Base-by-base conservation (phyloP, 306 rosid species). In the Glycyrrhiza uralensis region DNA sequence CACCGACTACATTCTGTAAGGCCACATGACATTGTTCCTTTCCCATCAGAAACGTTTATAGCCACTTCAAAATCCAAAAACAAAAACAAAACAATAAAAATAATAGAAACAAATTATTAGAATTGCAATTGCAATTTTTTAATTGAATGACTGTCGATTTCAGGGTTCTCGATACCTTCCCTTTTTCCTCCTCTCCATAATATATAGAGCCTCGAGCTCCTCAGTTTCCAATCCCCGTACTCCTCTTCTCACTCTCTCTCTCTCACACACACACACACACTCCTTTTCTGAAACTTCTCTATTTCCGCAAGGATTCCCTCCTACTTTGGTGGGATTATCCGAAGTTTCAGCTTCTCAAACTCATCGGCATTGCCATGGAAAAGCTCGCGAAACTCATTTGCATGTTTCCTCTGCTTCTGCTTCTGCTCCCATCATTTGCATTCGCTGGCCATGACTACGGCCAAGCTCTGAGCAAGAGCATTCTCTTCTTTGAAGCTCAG, bases 401-500 rank as follows among this genome's bases (percentile, higher is more conserved):
- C 30, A 33, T 89, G 70, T 77, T 73, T 41, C 60, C 86, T 46
- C 19, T 91, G 78, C 14, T 84, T 66, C 61, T 90, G 14, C 41
- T 81, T 35, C 38, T 91, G 1, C 66, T 81, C 1, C 35, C 88
- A 23, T 78, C 87, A 38, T 47, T 78, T 12, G 80, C 86, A 44
- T 38, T 70, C 1, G 95, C 87, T 28, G 94, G 85, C 17, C 96
- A 94, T 79, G 97, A 94, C 84, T 94, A 94, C 3, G 88, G 84
- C 15, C 87, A 87, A 70, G 99, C 99, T 39, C 83, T 94, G 6
- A 83, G 88, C 58, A 91, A 94, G 84, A 88, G 95, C 89, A 77
- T 94, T 84, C 87, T 94, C 28, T 94, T 94, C 89, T 94, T 87
- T 15, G 99, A 94, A 72, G 99, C 97, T 67, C 99, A 94, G 86